Evolutionary conservation across 1,139 yeast species (phyloP).

Genomic region (Kodamaea fungicola): DNA sequence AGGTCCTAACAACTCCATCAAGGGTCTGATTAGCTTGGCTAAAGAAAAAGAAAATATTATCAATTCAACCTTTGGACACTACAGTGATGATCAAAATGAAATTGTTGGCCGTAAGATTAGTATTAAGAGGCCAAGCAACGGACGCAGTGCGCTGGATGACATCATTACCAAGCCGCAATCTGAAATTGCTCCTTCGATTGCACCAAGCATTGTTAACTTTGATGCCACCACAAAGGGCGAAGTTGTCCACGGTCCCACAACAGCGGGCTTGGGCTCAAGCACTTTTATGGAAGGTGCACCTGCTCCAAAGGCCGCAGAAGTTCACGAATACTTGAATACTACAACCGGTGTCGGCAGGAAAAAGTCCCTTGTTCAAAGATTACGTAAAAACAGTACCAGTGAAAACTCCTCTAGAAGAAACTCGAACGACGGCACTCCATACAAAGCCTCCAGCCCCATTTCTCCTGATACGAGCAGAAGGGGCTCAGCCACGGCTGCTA

Average conservation of each 20-base stretch:
- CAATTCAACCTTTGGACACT: constrained; percentile 60
- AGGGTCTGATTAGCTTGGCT: constrained; percentile 49
- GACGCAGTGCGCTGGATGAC: constrained; percentile 4
- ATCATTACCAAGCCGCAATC: not conserved
- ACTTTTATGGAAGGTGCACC: constrained; percentile 97
- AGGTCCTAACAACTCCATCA: constrained; percentile 87
- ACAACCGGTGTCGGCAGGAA: constrained; percentile 57
- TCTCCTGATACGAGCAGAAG: constrained; percentile 17
- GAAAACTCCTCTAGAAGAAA: constrained; percentile 32
- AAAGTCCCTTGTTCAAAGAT: constrained; percentile 70
- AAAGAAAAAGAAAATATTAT: constrained; percentile 52
- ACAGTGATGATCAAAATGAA: constrained; percentile 35
- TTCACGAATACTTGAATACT: constrained; percentile 25
- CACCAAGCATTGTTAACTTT: constrained; percentile 56
- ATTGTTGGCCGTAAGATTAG: constrained; percentile 29
- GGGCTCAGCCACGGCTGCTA: constrained; percentile 17
- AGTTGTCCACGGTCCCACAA: constrained; percentile 79
- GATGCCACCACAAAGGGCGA: constrained; percentile 67
- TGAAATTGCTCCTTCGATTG: constrained; percentile 1
- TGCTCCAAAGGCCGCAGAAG: constrained; percentile 51
- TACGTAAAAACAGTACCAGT: constrained; percentile 45
- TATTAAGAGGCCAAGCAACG: constrained; percentile 14
- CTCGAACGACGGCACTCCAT: constrained; percentile 27
- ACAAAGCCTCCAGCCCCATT: constrained; percentile 8
- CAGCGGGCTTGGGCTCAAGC: constrained; percentile 86